These are phyloP conservation scores for Tagetes erecta DNA, from an alignment of 129 eudicot species.

Conservation along the genomic window DNA sequence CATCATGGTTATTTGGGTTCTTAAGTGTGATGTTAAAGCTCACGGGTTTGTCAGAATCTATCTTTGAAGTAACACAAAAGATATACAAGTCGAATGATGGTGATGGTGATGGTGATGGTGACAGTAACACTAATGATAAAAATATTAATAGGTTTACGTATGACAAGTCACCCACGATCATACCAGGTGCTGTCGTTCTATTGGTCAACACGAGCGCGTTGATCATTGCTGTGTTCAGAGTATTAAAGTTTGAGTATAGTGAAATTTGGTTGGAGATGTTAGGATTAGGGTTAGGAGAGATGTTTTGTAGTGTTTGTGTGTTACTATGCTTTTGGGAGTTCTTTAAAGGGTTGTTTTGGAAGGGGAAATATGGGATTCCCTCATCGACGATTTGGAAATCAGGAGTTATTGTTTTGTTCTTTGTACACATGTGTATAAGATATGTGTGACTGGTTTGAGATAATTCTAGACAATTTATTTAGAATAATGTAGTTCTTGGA, in stretches of 20 bases:
- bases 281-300: background rate
- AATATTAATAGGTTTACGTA: constrained; percentile 32
- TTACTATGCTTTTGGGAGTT: constrained; percentile 35
- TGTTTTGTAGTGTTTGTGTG: too few relatives aligned
- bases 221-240: constrained; percentile 14
- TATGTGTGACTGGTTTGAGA: constrained; percentile 1
- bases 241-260: constrained; percentile 1
- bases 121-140: too few relatives aligned
- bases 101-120: constrained; percentile 9
- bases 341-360: constrained; percentile 49
- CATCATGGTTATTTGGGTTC: too few relatives aligned
- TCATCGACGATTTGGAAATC: constrained; percentile 38
- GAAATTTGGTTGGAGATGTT: background rate
- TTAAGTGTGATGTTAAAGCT: too few relatives aligned
- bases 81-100: constrained; percentile 20
- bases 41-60: constrained; percentile 45
- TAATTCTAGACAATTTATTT: background rate
- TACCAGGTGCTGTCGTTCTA: constrained; percentile 21
- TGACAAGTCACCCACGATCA: constrained; percentile 39
- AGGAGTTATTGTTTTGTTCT: constrained; percentile 37
- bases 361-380: constrained; percentile 55
- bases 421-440: constrained; percentile 34
- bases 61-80: too few relatives aligned
- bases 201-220: constrained; percentile 44
- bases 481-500: too few relatives aligned